phyloP scores from a whole-genome alignment of 1,284 basidiomycete species.

The Ustilago loliicola region DNA sequence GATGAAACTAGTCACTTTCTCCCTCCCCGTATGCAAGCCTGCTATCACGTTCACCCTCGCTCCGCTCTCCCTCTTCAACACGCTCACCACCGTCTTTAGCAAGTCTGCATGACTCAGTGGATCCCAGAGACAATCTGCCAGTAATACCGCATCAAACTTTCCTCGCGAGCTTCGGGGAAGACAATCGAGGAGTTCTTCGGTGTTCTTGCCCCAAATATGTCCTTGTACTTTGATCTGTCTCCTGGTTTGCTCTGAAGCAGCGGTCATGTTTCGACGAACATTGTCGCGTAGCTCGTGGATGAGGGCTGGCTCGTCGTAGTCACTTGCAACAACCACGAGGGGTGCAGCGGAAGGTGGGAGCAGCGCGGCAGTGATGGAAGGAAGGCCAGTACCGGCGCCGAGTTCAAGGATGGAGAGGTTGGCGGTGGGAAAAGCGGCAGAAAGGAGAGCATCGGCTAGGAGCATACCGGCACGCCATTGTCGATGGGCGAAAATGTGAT shows the following conservation, averaged over 20 bases:
- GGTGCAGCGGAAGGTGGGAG: slow-evolving; percentile 12
- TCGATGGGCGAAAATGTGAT: slow-evolving; percentile 67
- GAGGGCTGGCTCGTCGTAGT: slow-evolving; percentile 66
- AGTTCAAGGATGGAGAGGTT: slow-evolving; percentile 57
- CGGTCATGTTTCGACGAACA: slow-evolving; percentile 32
- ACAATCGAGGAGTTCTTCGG: slow-evolving; percentile 61
- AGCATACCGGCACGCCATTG: slow-evolving; percentile 70
- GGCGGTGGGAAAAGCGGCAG: slow-evolving; percentile 41
- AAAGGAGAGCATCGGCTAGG: slow-evolving; percentile 60
- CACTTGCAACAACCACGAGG: slow-evolving; percentile 53
- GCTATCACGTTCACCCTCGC: slow-evolving; percentile 65
- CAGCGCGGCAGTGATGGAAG: slow-evolving; percentile 56
- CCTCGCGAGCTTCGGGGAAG: slow-evolving; percentile 31
- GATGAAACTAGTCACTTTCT: slow-evolving; percentile 61
- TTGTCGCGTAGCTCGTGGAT: slow-evolving; percentile 62
- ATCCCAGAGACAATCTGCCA: slow-evolving; percentile 70
- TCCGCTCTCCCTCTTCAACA: slow-evolving; percentile 24
- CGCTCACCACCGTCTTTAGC: slow-evolving; percentile 51
- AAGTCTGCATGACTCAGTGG: slow-evolving; percentile 63
- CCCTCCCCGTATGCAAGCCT: slow-evolving; percentile 66
- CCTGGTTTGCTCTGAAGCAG: background rate
- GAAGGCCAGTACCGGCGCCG: slow-evolving; percentile 65
- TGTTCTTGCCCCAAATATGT: slow-evolving; percentile 63
- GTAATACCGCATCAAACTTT: slow-evolving; percentile 56
- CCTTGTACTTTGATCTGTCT: slow-evolving; percentile 50